A percentile compares a stretch with the other conserved stretches of the same genome.
These are phyloP conservation scores for Wolfiporia cocos DNA, from an alignment of 1,284 basidiomycete genomes.

Conservation along the genomic window DNA sequence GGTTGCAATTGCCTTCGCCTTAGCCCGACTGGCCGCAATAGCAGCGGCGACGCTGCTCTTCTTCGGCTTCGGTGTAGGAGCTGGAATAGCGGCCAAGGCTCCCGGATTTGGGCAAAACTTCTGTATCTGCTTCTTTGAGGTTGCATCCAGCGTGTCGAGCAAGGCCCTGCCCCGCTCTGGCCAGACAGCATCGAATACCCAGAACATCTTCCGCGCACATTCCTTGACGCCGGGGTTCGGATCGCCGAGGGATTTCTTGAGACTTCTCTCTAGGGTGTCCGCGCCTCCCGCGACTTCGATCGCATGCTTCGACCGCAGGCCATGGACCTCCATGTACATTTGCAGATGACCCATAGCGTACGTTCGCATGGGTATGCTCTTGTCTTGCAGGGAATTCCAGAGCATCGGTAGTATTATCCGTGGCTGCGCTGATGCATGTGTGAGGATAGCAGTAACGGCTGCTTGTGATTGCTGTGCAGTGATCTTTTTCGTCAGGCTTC, in stretches of 20 bases:
- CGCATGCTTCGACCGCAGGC: slow-evolving; percentile 47
- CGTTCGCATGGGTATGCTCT: slow-evolving; percentile 76
- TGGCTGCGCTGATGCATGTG: slow-evolving; percentile 67
- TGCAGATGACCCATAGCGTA: slow-evolving; percentile 67
- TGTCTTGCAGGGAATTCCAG: slow-evolving; percentile 76
- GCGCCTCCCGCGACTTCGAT: slow-evolving; percentile 66
- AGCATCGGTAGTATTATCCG: slow-evolving; percentile 68
- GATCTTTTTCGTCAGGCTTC: slow-evolving; percentile 93
- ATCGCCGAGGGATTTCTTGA: slow-evolving; percentile 75
- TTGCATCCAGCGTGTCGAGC: slow-evolving; percentile 63
- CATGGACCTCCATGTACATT: slow-evolving; percentile 69
- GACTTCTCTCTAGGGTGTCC: slow-evolving; percentile 64
- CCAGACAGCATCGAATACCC: slow-evolving; percentile 80
- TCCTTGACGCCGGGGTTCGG: slow-evolving; percentile 79
- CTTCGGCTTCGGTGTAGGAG: slow-evolving; percentile 50
- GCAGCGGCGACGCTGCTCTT: slow-evolving; percentile 76
- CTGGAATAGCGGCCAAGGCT: slow-evolving; percentile 31
- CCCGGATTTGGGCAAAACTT: slow-evolving; percentile 68
- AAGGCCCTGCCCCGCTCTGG: slow-evolving; percentile 59
- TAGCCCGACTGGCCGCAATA: slow-evolving; percentile 78
- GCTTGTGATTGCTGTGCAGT: slow-evolving; percentile 84
- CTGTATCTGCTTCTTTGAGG: slow-evolving; percentile 79
- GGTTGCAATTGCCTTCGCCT: slow-evolving; percentile 75
- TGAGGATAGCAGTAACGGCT: slow-evolving; percentile 64
- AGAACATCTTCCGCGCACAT: slow-evolving; percentile 70